Evolutionary conservation across 1,284 basidiomycete species (phyloP), one percentile per base, ranked within the genome.

Genomic region (Ustilago curta): DNA sequence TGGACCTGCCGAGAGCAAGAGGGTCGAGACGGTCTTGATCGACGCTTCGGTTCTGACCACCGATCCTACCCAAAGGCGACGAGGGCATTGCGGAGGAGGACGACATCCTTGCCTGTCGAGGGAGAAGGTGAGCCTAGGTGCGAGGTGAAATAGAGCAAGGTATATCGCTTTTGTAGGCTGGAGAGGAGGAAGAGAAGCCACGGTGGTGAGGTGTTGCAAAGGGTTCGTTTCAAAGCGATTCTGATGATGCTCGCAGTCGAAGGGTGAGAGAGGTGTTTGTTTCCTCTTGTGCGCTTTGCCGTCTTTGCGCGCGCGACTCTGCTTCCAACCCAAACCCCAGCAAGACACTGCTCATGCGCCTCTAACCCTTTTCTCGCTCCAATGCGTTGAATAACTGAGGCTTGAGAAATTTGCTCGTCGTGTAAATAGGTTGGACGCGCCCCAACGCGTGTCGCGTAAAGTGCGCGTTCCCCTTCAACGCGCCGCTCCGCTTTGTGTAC

Each of bases 331-430:
- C 29, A n/a, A 11, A 11, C 19, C 23, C 32, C 47, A 7, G 4
- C 16, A 12, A 21, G 31, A 49, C 48, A 49, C 48, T 89, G 78
- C 90, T 86, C 89, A 90, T 90, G 23, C 90, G 44, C 49, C 35
- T 44, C 89, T 39, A 14, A 18, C 19, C 25, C 39, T 29, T 64
- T 19, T 54, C 35, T 55, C 48, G 43, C 54, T 62, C 37, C 35
- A 49, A 31, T 59, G 54, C 56, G 19, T 32, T 35, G 29, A 35
- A n/a, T n/a, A n/a, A n/a, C n/a, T 32, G 43, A 52, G 37, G 14
- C 31, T 39, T 35, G 21, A 40, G 44, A 64, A 47, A 47, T 32
- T 7, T 51, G 58, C 27, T 37, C 62, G 62, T 44, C 68, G 68
- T 70, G 68, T 70, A 65, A 60, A 70, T 60, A 49, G 49, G 37